phyloP scores from a whole-genome alignment of 441 rosid species.

The Pelargonium citronellum region DNA sequence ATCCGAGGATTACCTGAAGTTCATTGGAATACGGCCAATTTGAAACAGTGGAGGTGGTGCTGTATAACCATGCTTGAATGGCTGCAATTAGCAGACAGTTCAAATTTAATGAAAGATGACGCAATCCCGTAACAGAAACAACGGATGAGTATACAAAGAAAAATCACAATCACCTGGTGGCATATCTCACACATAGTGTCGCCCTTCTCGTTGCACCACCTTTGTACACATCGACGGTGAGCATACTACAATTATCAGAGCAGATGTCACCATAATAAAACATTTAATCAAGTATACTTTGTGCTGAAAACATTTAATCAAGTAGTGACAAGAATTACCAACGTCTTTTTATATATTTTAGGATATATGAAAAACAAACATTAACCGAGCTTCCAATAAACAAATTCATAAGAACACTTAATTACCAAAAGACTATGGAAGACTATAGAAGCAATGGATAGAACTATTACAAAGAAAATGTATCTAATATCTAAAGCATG shows the following conservation, averaged over 20 bases:
- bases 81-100: constrained; percentile 36
- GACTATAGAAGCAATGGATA: too few species aligned
- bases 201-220: constrained; percentile 84
- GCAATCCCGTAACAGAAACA: neutral
- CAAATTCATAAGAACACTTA: neutral
- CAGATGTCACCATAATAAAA: neutral
- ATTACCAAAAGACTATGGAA: too few species aligned
- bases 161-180: constrained; percentile 43
- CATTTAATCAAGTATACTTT: too few species aligned
- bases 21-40: constrained; percentile 63
- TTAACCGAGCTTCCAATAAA: too few species aligned
- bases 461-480: too few species aligned
- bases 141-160: neutral
- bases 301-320: neutral
- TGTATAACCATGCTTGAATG: constrained; percentile 76
- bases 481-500: too few species aligned
- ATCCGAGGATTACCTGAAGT: constrained; percentile 43
- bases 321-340: neutral
- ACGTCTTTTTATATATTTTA: too few species aligned
- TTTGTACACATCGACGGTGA: constrained; percentile 70
- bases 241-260: constrained; percentile 47
- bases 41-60: constrained; percentile 79
- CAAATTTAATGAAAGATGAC: neutral
- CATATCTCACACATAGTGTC: constrained; percentile 72
- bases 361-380: too few species aligned